Base-by-base conservation (phyloP, 305 asterid species). In the Ilex paraguariensis region DNA sequence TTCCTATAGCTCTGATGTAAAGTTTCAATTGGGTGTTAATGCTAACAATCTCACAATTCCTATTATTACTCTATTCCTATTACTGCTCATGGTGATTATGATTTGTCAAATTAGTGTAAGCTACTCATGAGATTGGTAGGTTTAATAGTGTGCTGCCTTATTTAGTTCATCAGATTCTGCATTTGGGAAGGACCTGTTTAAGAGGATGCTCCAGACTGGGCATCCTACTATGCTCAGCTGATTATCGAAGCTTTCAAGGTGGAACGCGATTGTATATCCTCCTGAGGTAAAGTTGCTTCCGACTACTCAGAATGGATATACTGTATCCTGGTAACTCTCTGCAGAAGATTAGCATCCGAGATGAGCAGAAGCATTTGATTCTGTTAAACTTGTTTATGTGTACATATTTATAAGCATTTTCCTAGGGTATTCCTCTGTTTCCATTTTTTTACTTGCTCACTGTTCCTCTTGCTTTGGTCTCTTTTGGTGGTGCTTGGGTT, bases 191-290 rank as follows among this genome's bases (percentile, higher is more conserved):
- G 97, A 87, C 69, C 77, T 92, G 90, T 79, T 92, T 67, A 92
- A 89, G 86, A 80, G 96, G 83, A 92, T 92, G 91, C 97, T 92
- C 73, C 97, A 87, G 73, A 86, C 96, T 21, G 94, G 98, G 65
- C 96, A 85, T 69, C 94, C 96, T 8, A 73, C 90, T n/a, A 85
- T 92, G 91, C 96, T 92, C 73, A 74, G 94, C 83, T 92, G 86
- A 87, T 62, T 54, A 12, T 50, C 68, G 15, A 59, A 58, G 62
- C 56, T 78, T 36, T 49, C 64, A 31, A 39, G 66, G 65, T 45
- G 42, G 54, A 46, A 13, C 52, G 11, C 52, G 7, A 3, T 11
- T 46, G 13, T 46, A 13, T 46, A 13, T 46, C 3, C 52, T 11
- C 13, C 52, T 1, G 16, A 10, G 52, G 52, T 46, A 46, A 46